These are phyloP conservation scores for Murraya koenigii DNA, from an alignment of 345 rosid species.

Conservation along the genomic window DNA sequence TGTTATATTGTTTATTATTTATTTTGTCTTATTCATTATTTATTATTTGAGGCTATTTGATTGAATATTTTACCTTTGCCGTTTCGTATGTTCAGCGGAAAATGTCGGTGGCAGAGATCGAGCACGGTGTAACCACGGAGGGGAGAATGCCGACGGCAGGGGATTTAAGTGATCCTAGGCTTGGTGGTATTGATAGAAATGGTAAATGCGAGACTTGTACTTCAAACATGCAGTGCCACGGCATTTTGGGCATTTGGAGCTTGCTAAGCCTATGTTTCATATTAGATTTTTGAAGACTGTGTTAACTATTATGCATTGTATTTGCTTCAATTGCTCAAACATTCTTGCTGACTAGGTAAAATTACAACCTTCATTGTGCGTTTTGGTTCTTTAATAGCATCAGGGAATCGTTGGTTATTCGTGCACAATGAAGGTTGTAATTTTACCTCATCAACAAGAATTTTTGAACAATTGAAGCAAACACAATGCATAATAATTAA, in stretches of 20 bases:
- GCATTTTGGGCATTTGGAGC: slow-evolving; percentile 94
- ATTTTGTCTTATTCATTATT: no score
- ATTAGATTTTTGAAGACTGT: slow-evolving; percentile 90
- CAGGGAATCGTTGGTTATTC: no score
- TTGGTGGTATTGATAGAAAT: slow-evolving; percentile 88
- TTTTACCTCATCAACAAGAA: slow-evolving; percentile 82
- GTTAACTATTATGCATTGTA: slow-evolving; percentile 80
- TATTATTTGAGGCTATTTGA: no score
- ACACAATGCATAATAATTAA: slow-evolving; percentile 85
- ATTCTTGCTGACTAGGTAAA: slow-evolving; percentile 85
- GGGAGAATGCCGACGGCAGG: slow-evolving; percentile 77
- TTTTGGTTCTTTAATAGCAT: no score
- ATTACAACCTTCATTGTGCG: background rate
- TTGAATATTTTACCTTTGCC: background rate
- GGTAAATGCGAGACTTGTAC: slow-evolving; percentile 87
- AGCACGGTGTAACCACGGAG: slow-evolving; percentile 83
- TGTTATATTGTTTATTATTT: no score
- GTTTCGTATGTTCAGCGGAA: slow-evolving; percentile 65
- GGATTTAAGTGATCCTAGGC: slow-evolving; percentile 74
- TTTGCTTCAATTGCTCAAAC: slow-evolving; percentile 95
- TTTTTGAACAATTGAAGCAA: slow-evolving; percentile 93
- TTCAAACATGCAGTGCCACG: slow-evolving; percentile 93
- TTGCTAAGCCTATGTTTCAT: slow-evolving; percentile 95
- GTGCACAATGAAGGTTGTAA: background rate
- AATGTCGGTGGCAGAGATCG: slow-evolving; percentile 85